Evolutionary conservation across 1,284 basidiomycete genomes (phyloP), one percentile per base, ranked within the genome.

Genomic region (Ceratobasidium papillatum): DNA sequence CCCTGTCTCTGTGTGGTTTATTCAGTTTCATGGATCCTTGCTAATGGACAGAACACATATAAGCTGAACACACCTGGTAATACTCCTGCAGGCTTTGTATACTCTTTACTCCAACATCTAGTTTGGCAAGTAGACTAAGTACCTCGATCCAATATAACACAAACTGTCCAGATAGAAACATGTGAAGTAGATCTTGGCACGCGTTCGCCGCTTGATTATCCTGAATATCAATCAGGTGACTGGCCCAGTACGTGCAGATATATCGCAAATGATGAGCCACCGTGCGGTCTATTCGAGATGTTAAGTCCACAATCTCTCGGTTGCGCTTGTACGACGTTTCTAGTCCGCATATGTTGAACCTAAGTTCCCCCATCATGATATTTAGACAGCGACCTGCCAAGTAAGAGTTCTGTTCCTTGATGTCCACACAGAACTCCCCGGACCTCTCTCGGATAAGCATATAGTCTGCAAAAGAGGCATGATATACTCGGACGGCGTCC

Each of bases 121-220:
- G 19, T 30, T 52, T 47, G 19, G n/a, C 47, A 4, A 71, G 36
- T 22, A 75, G 41, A 30, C 74, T 75, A 5, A 75, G 30, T 7
- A 64, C 74, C 45, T 75, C 74, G 12, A 75, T 41, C 74, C 74
- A 75, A 22, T 72, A 65, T 11, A 75, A 11, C 8, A 75, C 8
- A 27, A 2, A 12, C 12, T 22, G 27, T 30, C 34, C 25, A 36
- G 12, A 34, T 5, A 65, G 14, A 25, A 74, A 47, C 36, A 30
- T 27, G 4, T 17, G 47, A 11, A 52, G 25, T 19, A 19, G 11
- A 2, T 3, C 14, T 5, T 14, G 19, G 19, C 9, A 14, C n/a
- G 27, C 2, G 27, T n/a, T 38, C 4, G 12, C 30, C 34, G 30
- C 12, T 27, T 30, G 8, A 14, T 17, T 0, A 17, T 38, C 27